Evolutionary conservation across 2,329 filamentous ascomycete genomes (phyloP), one percentile per base, ranked within the genome.

Genomic region (Scedosporium aurantiacum): DNA sequence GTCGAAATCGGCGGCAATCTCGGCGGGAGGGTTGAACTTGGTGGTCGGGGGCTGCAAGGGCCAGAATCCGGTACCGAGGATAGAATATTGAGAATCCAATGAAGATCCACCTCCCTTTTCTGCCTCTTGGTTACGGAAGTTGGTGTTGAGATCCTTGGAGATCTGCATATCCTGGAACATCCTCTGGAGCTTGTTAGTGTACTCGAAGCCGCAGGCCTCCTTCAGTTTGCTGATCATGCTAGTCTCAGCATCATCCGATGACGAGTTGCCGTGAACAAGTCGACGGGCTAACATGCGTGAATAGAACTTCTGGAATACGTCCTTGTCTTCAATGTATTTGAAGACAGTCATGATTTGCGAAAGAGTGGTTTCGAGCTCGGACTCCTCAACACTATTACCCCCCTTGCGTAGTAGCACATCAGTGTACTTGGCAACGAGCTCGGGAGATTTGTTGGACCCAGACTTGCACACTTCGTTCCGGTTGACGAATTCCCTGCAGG

Each of bases 81-180:
- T 89, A 52, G 95, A 90, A 76, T 96, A 99, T 58, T 88, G 85
- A 5, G 94, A 90, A 70, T 99, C 94, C 21, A 86, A 79, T 16
- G 85, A 82, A 63, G 85, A 84, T 21, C 67, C 69, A n/a, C 55
- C 32, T 47, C 90, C 80, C 3, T 83, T 72, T n/a, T 79, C 79
- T 67, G 82, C 82, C 10, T 82, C 77, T 68, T 92, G 86, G 73
- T 91, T 90, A 69, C 90, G 88, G 79, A 95, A 99, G 32, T 88
- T 87, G 57, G 84, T 83, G 74, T 99, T 99, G 56, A 99, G 82
- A 75, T 99, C 94, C 76, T 97, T 97, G 65, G 93, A 97, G 58
- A 96, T 96, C 73, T 99, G 94, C 80, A 99, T 97, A 71, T 99
- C 94, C 73, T 97, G 93, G 83, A 97, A 99, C 94, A 99, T 99